These are phyloP conservation scores for Physcomitrium patens DNA, from an alignment of 225 moss, liverwort and hornwort species.

Conservation along the genomic window DNA sequence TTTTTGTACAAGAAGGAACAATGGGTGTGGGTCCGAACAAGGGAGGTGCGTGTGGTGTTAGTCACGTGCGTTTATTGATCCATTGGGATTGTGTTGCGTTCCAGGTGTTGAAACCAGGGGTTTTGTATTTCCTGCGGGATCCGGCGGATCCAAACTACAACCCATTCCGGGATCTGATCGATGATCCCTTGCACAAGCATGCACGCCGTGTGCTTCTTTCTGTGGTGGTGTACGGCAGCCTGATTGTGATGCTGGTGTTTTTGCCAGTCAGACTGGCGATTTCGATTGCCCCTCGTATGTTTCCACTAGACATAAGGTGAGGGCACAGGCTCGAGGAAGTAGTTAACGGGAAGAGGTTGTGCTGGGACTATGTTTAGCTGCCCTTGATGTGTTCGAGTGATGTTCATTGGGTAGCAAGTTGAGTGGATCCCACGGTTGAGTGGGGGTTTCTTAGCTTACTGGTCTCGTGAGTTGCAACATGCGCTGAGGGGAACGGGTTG, in stretches of 20 bases:
- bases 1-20: not conserved
- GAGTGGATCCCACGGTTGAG: constrained; percentile 11
- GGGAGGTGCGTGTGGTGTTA: constrained; percentile 12
- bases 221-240: constrained; percentile 92
- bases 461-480: not conserved
- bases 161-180: constrained; percentile 95
- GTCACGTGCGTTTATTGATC: constrained; percentile 7
- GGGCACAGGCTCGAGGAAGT: constrained; percentile 7
- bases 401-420: not conserved
- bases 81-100: constrained; percentile 28
- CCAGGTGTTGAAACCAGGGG: constrained; percentile 95
- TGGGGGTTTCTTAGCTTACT: constrained; percentile 7
- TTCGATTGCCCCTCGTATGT: constrained; percentile 78
- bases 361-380: not conserved
- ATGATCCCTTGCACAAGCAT: constrained; percentile 93
- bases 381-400: not conserved
- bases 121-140: constrained; percentile 90
- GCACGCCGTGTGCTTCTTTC: constrained; percentile 93
- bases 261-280: constrained; percentile 89
- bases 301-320: constrained; percentile 93
- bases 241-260: constrained; percentile 96
- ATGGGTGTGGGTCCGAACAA: not conserved
- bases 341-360: not conserved
- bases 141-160: constrained; percentile 99
- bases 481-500: constrained; percentile 1